Base-by-base conservation (phyloP, 2,329 filamentous ascomycete species). In the Sporothrix brasiliensis region DNA sequence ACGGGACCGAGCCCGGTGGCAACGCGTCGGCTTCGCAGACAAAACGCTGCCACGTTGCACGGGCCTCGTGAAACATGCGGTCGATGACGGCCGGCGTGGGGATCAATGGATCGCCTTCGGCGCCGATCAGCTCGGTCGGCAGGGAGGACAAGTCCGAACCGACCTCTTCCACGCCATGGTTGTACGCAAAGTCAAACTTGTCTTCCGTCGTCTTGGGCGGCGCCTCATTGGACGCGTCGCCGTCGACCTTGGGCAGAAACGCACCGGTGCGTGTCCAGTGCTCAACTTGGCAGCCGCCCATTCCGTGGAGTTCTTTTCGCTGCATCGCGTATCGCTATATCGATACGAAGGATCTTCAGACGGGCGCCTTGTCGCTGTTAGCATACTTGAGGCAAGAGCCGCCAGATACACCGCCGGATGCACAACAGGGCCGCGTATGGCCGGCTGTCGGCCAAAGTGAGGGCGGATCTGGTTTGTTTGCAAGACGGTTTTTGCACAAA, bases 251-350 rank as follows among this genome's bases (percentile, higher is more conserved):
- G 66, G 19, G 66, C 49, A 56, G 50, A 68, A 68, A 68, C 19
- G 56, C 66, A n/a, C 50, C 50, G 13, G 66, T 68, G 39, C 66
- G 66, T 13, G n/a, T 50, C 66, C 66, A 68, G 66, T 68, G 66
- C 50, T 50, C 66, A 68, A 68, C 21, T 50, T 68, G 66, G 10
- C 61, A 65, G 61, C 61, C 41, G 61, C 41, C 41, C 61, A 65
- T 65, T 65, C 13, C 61, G 41, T 50, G 44, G 41, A 24, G 24
- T 24, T 50, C 30, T 4, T 34, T 6, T 4, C 6, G 30, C 30
- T 34, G 6, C 4, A 34, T 34, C 30, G 4, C 6, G 6, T 34
- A 34, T 34, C 30, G 30, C 30, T 24, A 24, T 24, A 34, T 34
- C 30, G 30, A 34, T 34, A 34, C 30, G 4, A 34, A 34, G 2